Evolutionary conservation across 352 stramenopile species (phyloP).

Genomic region (Globisporangium recalcitrans): DNA sequence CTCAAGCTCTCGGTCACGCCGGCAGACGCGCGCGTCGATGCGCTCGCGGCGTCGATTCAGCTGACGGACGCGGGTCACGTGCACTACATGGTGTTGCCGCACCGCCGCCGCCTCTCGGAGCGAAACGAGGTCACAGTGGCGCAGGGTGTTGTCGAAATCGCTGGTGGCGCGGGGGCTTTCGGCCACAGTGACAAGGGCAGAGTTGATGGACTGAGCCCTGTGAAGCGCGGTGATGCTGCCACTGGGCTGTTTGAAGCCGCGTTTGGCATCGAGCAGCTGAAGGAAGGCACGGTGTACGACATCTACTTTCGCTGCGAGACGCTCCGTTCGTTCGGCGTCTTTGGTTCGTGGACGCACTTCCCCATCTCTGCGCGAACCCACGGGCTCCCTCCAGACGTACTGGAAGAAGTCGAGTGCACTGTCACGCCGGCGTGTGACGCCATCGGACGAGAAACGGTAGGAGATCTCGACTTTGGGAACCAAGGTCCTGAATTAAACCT

Average conservation of each 20-base stretch:
- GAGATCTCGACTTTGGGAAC: background rate
- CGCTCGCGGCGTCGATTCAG: conserved; percentile 44
- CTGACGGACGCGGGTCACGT: conserved; percentile 51
- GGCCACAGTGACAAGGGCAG: too few relatives aligned
- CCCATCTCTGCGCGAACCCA: conserved; percentile 51
- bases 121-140: conserved; percentile 11
- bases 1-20: conserved; percentile 35
- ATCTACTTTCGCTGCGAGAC: conserved; percentile 74
- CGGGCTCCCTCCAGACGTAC: conserved; percentile 55
- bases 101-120: conserved; percentile 24
- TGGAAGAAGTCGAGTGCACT: conserved; percentile 52
- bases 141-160: conserved; percentile 17
- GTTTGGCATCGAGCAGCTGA: conserved; percentile 49
- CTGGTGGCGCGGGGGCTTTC: too few relatives aligned
- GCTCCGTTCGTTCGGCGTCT: conserved; percentile 62
- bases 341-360: conserved; percentile 48
- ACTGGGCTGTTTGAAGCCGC: background rate
- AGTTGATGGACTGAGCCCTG: background rate
- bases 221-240: background rate
- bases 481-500: background rate
- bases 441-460: conserved; percentile 45
- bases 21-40: conserved; percentile 60
- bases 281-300: conserved; percentile 57
- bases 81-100: conserved; percentile 52
- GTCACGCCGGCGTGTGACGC: conserved; percentile 39